Evolutionary conservation across 2,329 filamentous ascomycete genomes (phyloP), one percentile per base, ranked within the genome.

Genomic region (Colletotrichum plurivorum): DNA sequence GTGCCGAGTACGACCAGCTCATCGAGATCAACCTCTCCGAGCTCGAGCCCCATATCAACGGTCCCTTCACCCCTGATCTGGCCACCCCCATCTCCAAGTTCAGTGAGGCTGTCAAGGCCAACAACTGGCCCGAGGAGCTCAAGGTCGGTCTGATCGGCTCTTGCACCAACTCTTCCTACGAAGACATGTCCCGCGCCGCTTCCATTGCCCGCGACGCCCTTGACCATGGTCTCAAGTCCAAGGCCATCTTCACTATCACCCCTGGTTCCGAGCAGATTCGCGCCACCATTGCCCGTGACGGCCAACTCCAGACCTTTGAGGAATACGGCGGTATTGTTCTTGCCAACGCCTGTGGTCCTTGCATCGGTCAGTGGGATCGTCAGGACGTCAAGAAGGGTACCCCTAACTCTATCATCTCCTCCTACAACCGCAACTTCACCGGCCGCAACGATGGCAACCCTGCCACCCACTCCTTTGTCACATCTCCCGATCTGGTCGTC

Each of bases 401-500:
- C 76, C 87, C 94, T 77, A 99, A 99, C 91, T 97, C 94, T 7
- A 99, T 99, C 81, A 87, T 99, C 80, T 98, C 95, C 54, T 98
- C 96, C 31, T 99, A 98, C 92, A 99, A 99, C 92, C 94, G 96
- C 84, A 98, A 99, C 91, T 98, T 99, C 87, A 98, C 95, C 71
- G 95, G 95, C 74, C 94, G 96, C 80, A 98, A 98, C 83, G 95
- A 97, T 76, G 94, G 93, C 74, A 98, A 97, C 88, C 94, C 94
- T 48, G 94, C 94, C 63, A 97, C 94, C 59, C 94, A 97, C 87
- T 94, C 94, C 67, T 97, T 97, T 82, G 94, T 97, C 74, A 92
- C 94, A 73, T 97, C 94, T 7, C 94, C 94, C 65, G 94, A 97
- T 80, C 86, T 97, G 71, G 94, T 97, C 51, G 93, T 97, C 62